Evolutionary conservation across 306 rosid species (phyloP).

Genomic region (Cucurbita maxima): DNA sequence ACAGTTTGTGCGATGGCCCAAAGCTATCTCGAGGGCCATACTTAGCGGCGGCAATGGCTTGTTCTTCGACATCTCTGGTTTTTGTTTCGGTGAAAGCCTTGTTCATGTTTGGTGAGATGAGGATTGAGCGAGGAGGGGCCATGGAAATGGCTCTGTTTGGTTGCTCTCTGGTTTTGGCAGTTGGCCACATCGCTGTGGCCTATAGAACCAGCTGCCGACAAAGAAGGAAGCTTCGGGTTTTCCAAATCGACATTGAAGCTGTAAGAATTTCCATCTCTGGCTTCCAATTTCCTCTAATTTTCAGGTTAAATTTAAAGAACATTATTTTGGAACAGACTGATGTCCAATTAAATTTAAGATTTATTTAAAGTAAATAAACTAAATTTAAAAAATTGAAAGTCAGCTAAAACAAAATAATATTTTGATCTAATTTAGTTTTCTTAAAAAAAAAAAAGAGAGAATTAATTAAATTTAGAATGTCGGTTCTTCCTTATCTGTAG

Average conservation of each 20-base stretch:
- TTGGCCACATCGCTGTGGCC: slow-evolving; percentile 70
- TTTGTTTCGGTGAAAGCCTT: slow-evolving; percentile 70
- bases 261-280: slow-evolving; percentile 28
- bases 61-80: slow-evolving; percentile 45
- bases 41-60: slow-evolving; percentile 58
- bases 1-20: slow-evolving; percentile 75
- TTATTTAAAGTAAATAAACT: no score
- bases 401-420: no score
- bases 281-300: neutral
- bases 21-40: slow-evolving; percentile 64
- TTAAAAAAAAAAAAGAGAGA: no score
- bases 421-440: neutral
- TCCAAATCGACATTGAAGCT: slow-evolving; percentile 86
- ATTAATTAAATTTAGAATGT: neutral
- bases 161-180: slow-evolving; percentile 59
- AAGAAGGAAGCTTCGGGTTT: slow-evolving; percentile 78
- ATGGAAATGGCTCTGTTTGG: slow-evolving; percentile 50
- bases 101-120: slow-evolving; percentile 28
- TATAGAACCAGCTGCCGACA: slow-evolving; percentile 87
- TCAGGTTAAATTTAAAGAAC: no score
- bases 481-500: slow-evolving; percentile 24
- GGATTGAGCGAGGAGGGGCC: slow-evolving; percentile 12
- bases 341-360: no score
- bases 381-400: no score
- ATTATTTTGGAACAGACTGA: no score